A percentile compares a stretch with the other conserved stretches of the same genome.
These are phyloP conservation scores for Pseudogymnoascus destructans DNA, from an alignment of 2,329 filamentous ascomycete genomes.

Conservation along the genomic window DNA sequence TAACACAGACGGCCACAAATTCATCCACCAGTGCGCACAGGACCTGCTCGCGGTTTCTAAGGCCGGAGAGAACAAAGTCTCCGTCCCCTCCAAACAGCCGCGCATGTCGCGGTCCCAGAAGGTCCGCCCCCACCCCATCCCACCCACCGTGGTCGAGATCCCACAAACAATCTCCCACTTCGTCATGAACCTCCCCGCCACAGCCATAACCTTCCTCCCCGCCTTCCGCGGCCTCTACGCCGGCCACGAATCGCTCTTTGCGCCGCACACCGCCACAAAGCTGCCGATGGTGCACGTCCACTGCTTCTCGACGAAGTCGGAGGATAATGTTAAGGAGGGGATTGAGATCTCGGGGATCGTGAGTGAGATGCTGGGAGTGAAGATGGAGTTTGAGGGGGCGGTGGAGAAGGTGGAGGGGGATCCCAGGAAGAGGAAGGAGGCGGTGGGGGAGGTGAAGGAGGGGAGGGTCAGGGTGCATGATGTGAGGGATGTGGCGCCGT, in stretches of 20 bases:
- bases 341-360: conserved; percentile 25
- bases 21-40: conserved; percentile 61
- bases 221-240: conserved; percentile 68
- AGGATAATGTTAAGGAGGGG: conserved; percentile 50
- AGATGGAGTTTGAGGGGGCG: conserved; percentile 31
- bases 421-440: conserved; percentile 23
- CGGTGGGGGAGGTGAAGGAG: conserved; percentile 30
- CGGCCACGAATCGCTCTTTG: conserved; percentile 54
- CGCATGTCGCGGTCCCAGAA: conserved; percentile 16
- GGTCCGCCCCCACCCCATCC: conserved; percentile 22
- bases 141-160: conserved; percentile 36
- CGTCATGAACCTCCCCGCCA: conserved; percentile 94
- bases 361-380: conserved; percentile 33
- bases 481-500: conserved; percentile 79
- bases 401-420: conserved; percentile 30
- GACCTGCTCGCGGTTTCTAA: conserved; percentile 38
- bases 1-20: conserved; percentile 69
- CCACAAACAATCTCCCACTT: conserved; percentile 80
- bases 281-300: conserved; percentile 87
- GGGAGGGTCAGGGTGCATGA: conserved; percentile 46
- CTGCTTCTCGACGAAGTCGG: conserved; percentile 77
- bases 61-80: conserved; percentile 39
- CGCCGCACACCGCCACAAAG: conserved; percentile 40
- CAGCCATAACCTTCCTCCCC: conserved; percentile 69
- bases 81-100: conserved; percentile 34